Evolutionary conservation across 202 grass and related monocot genomes (phyloP), one percentile per base, ranked within the genome.

Genomic region (Saccharum hybrid): DNA sequence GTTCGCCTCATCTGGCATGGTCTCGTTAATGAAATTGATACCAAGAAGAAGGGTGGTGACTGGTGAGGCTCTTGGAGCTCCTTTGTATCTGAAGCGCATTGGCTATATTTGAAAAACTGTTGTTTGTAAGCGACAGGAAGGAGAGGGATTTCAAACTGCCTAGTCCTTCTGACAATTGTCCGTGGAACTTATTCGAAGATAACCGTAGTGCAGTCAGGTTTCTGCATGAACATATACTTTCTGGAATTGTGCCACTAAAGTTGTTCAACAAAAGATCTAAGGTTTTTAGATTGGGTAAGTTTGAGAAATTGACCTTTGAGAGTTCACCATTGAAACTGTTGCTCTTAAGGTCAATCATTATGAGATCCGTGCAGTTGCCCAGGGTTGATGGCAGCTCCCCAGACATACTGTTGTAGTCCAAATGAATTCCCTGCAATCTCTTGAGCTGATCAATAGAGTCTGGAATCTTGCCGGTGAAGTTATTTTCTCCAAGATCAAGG

Each of bases 401-500:
- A 16, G 13, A 79, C 75, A 88, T 59, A 13, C 46, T 79, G 60
- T 80, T 83, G 33, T 38, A 2, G 18, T 15, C 12, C 49, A 88
- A 73, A 39, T 78, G 74, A 28, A 88, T 37, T 67, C 74, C 74
- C 68, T 83, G 23, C 28, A 83, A 21, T 66, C 15, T 73, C 26
- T 78, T 79, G 9, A 88, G 74, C 12, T 66, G 36, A 3, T 34
- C 80, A 4, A 87, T 78, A 14, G 66, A 83, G 23, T 83, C 10
- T 11, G 86, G 86, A 7, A 88, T 66, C 19, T 57, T 78, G 8
- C 66, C 86, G 34, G 10, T 88, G 7, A 94, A 51, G 2, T 41
- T 42, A 62, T 94, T 91, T n/a, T 30, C 3, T 23, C 74, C 56
- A 68, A 94, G 77, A 74, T 94, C 84, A 76, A 91, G 77, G 31